phyloP scores from a whole-genome alignment of 331 rosid species.

The Quercus lobata region DNA sequence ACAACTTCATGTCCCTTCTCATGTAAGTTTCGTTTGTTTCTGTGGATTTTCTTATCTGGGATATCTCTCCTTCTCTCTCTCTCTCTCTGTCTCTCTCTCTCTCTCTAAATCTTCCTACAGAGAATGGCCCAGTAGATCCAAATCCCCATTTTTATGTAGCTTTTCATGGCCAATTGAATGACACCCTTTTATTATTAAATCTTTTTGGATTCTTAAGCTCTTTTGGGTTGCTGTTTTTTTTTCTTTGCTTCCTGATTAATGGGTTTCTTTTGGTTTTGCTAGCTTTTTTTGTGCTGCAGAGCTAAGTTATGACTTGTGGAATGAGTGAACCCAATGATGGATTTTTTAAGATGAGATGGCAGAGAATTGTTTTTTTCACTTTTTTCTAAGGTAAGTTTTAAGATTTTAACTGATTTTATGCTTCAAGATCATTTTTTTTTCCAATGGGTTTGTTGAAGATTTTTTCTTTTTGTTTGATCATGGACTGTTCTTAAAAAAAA shows the following conservation, averaged over 20 bases:
- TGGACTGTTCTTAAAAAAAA: background rate
- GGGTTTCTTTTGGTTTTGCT: conserved; percentile 11
- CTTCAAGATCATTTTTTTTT: background rate
- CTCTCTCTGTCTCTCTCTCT: conserved; percentile 32
- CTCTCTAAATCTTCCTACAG: conserved; percentile 44
- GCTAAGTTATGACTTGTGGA: conserved; percentile 19
- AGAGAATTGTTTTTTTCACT: background rate
- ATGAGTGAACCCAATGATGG: conserved; percentile 22
- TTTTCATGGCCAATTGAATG: conserved; percentile 17
- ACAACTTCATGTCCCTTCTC: conserved; percentile 50
- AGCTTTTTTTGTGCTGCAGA: conserved; percentile 7
- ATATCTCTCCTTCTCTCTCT: background rate
- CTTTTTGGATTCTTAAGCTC: conserved; percentile 10
- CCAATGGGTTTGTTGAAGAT: background rate
- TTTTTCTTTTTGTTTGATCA: background rate
- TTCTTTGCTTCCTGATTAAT: conserved; percentile 28
- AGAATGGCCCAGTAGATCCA: conserved; percentile 67
- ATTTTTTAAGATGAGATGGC: conserved; percentile 14
- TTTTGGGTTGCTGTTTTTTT: conserved; percentile 15
- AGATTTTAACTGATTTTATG: background rate
- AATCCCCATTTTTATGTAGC: conserved; percentile 37
- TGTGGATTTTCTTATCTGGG: conserved; percentile 33
- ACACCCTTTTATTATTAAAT: conserved; percentile 1
- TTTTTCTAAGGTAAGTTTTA: conserved; percentile 12
- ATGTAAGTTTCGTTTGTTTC: conserved; percentile 52